phyloP scores from a whole-genome alignment of 2,329 filamentous ascomycete genomes.

The Periconia digitata region DNA sequence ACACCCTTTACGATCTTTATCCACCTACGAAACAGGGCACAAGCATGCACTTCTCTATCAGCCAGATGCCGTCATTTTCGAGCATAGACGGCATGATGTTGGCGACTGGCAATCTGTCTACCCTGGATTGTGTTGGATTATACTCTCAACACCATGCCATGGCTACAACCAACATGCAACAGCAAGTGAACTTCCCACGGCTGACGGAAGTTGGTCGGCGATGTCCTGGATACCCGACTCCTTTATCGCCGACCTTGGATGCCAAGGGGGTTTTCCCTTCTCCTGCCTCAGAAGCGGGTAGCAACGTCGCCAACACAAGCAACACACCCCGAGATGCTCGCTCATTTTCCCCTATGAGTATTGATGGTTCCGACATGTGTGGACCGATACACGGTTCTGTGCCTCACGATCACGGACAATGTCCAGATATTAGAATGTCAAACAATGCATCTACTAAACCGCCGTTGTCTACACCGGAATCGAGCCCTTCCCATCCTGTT shows the following conservation, averaged over 20 bases:
- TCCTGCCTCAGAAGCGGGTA: constrained; percentile 23
- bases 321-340: constrained; percentile 10
- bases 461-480: constrained; percentile 7
- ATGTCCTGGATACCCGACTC: constrained; percentile 36
- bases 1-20: neutral
- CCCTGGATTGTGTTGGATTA: constrained; percentile 22
- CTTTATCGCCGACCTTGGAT: constrained; percentile 30
- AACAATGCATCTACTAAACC: constrained; percentile 1
- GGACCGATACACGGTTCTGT: constrained; percentile 16
- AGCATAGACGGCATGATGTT: constrained; percentile 13
- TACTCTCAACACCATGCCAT: constrained; percentile 6
- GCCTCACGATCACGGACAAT: constrained; percentile 11
- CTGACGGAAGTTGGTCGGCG: constrained; percentile 31
- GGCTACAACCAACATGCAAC: neutral
- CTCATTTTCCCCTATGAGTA: constrained; percentile 26
- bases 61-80: constrained; percentile 10
- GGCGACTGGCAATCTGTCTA: constrained; percentile 7
- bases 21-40: neutral
- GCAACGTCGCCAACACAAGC: constrained; percentile 3
- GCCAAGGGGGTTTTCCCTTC: constrained; percentile 33
- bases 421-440: neutral
- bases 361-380: constrained; percentile 28
- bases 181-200: constrained; percentile 19
- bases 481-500: constrained; percentile 16
- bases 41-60: neutral